Conservation (phyloP, 2,329 filamentous ascomycete species). For the Paraphoma sp. region DNA sequence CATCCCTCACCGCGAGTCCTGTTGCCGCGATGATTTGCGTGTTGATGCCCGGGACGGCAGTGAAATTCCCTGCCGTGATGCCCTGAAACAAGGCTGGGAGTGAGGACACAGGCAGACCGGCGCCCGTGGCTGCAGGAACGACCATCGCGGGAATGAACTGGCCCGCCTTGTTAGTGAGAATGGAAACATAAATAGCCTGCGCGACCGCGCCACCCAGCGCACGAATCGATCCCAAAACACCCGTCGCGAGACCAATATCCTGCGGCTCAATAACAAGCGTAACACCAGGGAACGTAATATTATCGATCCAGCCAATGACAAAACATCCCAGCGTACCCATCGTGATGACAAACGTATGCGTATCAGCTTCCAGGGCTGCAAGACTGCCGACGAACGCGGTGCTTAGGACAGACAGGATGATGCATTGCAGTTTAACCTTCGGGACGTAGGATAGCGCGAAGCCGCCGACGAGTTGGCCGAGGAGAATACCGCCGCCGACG, state of each 20-base stretch:
- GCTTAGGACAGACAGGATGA: conserved; percentile 18
- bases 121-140: conserved; percentile 22
- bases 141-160: conserved; percentile 28
- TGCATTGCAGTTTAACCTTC: conserved; percentile 29
- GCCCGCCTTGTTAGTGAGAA: conserved; percentile 30
- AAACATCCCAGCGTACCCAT: conserved; percentile 24
- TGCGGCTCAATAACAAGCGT: conserved; percentile 56
- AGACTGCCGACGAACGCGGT: conserved; percentile 28
- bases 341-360: conserved; percentile 19
- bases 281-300: conserved; percentile 49
- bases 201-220: conserved; percentile 40
- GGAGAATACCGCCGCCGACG: conserved; percentile 34
- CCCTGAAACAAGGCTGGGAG: conserved; percentile 28
- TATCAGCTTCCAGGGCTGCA: conserved; percentile 15
- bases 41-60: conserved; percentile 27
- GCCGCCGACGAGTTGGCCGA: conserved; percentile 37
- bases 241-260: conserved; percentile 56
- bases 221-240: conserved; percentile 55
- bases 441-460: conserved; percentile 30
- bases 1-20: conserved; percentile 16
- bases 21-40: conserved; percentile 24
- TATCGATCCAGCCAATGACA: conserved; percentile 28
- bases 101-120: conserved; percentile 27
- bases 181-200: conserved; percentile 31
- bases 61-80: conserved; percentile 27